These are phyloP conservation scores for Aspergillus sparsus DNA, from an alignment of 495 filamentous ascomycete species.

Conservation along the genomic window DNA sequence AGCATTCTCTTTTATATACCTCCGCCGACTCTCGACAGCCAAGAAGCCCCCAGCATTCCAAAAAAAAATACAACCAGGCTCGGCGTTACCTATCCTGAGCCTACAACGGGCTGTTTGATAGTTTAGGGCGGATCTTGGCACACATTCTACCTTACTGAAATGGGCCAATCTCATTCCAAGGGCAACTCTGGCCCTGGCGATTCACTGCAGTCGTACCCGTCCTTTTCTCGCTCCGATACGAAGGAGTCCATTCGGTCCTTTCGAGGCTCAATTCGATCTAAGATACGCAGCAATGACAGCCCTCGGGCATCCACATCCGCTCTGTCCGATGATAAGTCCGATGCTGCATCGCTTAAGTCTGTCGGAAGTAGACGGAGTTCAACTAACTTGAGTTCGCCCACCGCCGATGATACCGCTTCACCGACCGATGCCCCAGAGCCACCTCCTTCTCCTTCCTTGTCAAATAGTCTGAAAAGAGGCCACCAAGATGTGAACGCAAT, in stretches of 20 bases:
- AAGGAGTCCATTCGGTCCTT: constrained; percentile 91
- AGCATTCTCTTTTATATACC: constrained; percentile 28
- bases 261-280: constrained; percentile 68
- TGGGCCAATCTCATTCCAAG: constrained; percentile 95
- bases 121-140: constrained; percentile 38
- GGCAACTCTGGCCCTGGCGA: constrained; percentile 58
- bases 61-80: constrained; percentile 27
- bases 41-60: constrained; percentile 42
- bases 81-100: constrained; percentile 31
- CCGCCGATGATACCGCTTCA: constrained; percentile 39
- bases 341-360: constrained; percentile 72
- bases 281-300: constrained; percentile 72
- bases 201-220: constrained; percentile 76
- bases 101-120: constrained; percentile 30
- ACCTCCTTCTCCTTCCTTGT: constrained; percentile 87
- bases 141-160: constrained; percentile 48
- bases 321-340: constrained; percentile 72
- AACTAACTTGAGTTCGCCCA: constrained; percentile 38
- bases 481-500: constrained; percentile 79
- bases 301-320: constrained; percentile 71
- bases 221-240: constrained; percentile 91
- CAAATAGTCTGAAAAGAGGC: constrained; percentile 70
- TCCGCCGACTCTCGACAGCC: constrained; percentile 24
- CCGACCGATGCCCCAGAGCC: constrained; percentile 62
- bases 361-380: constrained; percentile 55